A percentile compares a stretch with the other conserved stretches of the same genome.
Conservation (phyloP, 2,329 filamentous ascomycete genomes). For the Aspergillus thermomutatus region DNA sequence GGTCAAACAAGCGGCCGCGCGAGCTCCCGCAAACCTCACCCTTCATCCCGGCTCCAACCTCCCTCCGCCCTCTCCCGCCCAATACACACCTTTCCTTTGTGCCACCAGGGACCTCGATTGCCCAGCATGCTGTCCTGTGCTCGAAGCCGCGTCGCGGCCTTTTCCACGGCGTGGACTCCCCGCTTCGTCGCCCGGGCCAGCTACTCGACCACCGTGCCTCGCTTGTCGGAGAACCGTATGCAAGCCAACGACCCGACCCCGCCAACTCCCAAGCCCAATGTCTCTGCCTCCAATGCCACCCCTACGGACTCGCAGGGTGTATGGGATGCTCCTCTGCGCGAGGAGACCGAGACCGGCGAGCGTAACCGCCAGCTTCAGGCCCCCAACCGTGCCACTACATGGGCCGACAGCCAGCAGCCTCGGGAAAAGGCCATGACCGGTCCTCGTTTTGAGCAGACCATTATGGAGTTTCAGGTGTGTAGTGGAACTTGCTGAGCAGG, state of each 20-base stretch:
- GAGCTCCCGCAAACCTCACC: slow-evolving; percentile 34
- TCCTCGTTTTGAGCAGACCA: slow-evolving; percentile 94
- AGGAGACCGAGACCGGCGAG: slow-evolving; percentile 55
- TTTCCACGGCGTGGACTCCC: slow-evolving; percentile 38
- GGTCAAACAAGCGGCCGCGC: slow-evolving; percentile 15
- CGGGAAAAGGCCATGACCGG: slow-evolving; percentile 83
- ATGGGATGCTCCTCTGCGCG: slow-evolving; percentile 54
- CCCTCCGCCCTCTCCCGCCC: slow-evolving; percentile 15
- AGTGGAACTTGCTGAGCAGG: not conserved
- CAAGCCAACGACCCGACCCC: slow-evolving; percentile 59
- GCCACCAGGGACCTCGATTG: slow-evolving; percentile 18
- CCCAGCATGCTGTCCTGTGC: slow-evolving; percentile 45
- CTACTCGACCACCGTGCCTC: slow-evolving; percentile 45
- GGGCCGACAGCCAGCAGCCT: slow-evolving; percentile 83
- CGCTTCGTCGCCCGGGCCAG: slow-evolving; percentile 30
- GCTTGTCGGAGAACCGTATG: slow-evolving; percentile 39
- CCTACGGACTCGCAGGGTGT: slow-evolving; percentile 48
- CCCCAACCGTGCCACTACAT: slow-evolving; percentile 76
- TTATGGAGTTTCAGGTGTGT: slow-evolving; percentile 84
- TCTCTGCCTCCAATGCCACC: slow-evolving; percentile 60
- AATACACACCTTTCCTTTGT: slow-evolving; percentile 4
- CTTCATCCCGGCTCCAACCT: slow-evolving; percentile 14
- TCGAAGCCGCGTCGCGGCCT: slow-evolving; percentile 45
- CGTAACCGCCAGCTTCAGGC: slow-evolving; percentile 66
- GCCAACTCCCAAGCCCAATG: slow-evolving; percentile 48